Percentiles rank a stretch among this genome's conserved stretches.
Evolutionary conservation across 257 asterid genomes (phyloP).

Genomic region (Scutellaria galericulata): DNA sequence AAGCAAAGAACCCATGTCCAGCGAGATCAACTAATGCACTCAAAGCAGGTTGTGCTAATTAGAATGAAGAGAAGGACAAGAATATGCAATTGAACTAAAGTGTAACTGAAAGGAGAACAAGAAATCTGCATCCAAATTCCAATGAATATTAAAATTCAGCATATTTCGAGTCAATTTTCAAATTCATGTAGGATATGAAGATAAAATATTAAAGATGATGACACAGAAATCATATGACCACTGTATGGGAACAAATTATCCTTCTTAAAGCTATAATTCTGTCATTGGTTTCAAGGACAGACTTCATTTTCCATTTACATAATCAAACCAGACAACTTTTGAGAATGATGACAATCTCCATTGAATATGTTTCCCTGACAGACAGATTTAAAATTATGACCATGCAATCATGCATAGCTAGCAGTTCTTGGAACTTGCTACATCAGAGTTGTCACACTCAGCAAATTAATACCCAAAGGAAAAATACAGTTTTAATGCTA

Average conservation of each 20-base stretch:
- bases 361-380: not conserved
- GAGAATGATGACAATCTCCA: slow-evolving; percentile 14
- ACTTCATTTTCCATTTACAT: not conserved
- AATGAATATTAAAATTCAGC: not conserved
- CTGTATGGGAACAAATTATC: not conserved
- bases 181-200: not conserved
- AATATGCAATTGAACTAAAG: slow-evolving; percentile 13
- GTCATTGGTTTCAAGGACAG: not conserved
- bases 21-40: slow-evolving; percentile 69
- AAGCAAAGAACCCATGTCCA: slow-evolving; percentile 93
- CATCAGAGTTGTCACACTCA: not conserved
- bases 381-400: not conserved
- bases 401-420: not conserved
- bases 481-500: not conserved
- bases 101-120: not conserved
- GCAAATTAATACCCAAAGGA: not conserved
- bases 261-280: not conserved
- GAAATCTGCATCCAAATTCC: not conserved
- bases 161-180: not conserved
- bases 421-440: not conserved
- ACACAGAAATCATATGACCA: not conserved
- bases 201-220: not conserved
- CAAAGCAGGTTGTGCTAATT: slow-evolving; percentile 17
- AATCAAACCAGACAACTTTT: not conserved
- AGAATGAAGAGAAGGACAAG: slow-evolving; percentile 13